Evolutionary conservation across 345 rosid genomes (phyloP).

Genomic region (Murraya koenigii): DNA sequence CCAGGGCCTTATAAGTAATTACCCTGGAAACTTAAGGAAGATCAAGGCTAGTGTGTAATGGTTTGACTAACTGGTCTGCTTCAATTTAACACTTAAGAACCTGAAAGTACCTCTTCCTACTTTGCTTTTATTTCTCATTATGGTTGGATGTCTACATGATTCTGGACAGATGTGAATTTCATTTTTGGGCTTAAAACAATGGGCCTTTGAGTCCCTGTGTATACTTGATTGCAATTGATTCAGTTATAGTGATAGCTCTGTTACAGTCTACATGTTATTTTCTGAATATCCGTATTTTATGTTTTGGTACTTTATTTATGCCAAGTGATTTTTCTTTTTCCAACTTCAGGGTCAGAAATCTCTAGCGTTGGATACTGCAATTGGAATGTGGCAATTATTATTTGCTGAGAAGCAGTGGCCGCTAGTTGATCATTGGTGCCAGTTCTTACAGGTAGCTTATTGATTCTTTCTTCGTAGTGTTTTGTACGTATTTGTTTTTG

Average conservation of each 20-base stretch:
- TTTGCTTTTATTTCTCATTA: background rate
- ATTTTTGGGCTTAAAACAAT: background rate
- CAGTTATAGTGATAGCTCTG: background rate
- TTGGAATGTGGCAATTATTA: conserved; percentile 98
- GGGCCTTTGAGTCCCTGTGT: background rate
- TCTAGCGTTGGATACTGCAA: conserved; percentile 95
- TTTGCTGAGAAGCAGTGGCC: conserved; percentile 97
- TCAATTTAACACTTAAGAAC: background rate
- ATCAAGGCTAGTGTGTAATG: background rate
- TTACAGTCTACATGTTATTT: background rate
- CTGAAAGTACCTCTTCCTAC: background rate
- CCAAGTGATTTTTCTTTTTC: background rate
- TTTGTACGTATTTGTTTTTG: conserved; percentile 1
- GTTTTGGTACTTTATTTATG: background rate
- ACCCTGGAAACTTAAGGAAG: background rate
- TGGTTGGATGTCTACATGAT: background rate
- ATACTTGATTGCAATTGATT: background rate
- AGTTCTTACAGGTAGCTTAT: conserved; percentile 78
- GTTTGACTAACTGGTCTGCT: background rate
- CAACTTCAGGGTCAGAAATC: conserved; percentile 88
- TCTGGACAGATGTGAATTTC: background rate
- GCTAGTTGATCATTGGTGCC: conserved; percentile 92
- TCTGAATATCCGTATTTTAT: background rate
- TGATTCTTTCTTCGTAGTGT: background rate
- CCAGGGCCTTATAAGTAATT: background rate